phyloP scores from a whole-genome alignment of 208 protist species.

The Phytomonas sp. region DNA sequence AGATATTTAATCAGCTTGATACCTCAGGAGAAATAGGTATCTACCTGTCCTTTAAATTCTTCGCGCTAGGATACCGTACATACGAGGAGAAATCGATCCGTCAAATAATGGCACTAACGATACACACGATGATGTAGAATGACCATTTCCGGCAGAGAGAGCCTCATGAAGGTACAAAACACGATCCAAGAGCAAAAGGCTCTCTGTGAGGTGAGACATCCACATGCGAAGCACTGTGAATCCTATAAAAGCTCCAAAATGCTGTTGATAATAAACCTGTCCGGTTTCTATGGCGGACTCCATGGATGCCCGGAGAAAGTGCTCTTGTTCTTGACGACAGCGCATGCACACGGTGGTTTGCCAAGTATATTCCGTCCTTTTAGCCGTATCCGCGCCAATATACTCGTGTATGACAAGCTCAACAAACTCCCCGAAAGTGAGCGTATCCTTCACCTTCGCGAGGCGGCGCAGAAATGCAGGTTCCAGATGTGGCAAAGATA shows the following conservation, averaged over 20 bases:
- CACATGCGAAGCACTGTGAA: conserved; percentile 85
- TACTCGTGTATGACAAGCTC: conserved; percentile 46
- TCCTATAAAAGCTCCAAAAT: conserved; percentile 69
- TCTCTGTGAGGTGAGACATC: conserved; percentile 84
- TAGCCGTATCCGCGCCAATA: conserved; percentile 25
- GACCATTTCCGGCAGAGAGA: conserved; percentile 1
- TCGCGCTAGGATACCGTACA: conserved; percentile 74
- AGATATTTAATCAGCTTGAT: not conserved
- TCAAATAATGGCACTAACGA: conserved; percentile 84
- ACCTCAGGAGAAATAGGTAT: not conserved
- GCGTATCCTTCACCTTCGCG: conserved; percentile 39
- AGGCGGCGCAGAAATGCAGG: conserved; percentile 66
- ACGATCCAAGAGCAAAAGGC: conserved; percentile 68
- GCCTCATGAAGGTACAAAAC: conserved; percentile 65
- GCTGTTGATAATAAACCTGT: conserved; percentile 17
- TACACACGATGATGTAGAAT: conserved; percentile 22
- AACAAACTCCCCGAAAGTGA: conserved; percentile 50
- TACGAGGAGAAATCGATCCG: conserved; percentile 63
- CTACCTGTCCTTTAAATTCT: conserved; percentile 13
- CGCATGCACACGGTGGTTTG: conserved; percentile 28
- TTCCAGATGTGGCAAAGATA: conserved; percentile 52
- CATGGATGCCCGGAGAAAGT: conserved; percentile 18
- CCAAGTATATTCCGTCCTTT: conserved; percentile 27
- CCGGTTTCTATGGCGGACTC: conserved; percentile 12
- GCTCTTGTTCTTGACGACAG: conserved; percentile 37